Percentiles rank a stretch among this genome's conserved stretches.
Evolutionary conservation across 2,329 filamentous ascomycete species (phyloP).

Genomic region (Penicillium sp.): DNA sequence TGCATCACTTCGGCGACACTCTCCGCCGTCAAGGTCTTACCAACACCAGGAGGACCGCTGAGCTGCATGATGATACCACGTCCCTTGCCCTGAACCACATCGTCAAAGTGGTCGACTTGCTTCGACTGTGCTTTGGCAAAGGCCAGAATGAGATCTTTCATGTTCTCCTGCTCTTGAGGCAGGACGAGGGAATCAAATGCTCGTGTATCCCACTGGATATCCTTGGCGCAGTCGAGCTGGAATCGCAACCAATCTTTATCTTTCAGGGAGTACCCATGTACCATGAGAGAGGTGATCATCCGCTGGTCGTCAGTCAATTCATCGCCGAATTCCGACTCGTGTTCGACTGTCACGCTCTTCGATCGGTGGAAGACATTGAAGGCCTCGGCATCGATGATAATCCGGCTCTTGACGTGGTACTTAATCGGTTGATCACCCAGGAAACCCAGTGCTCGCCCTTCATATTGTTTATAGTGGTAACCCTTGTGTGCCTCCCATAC

Average conservation of each 20-base stretch:
- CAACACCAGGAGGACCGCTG: conserved; percentile 48
- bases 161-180: conserved; percentile 35
- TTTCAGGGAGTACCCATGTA: conserved; percentile 47
- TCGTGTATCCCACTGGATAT: conserved; percentile 42
- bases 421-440: conserved; percentile 23
- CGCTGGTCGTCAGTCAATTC: conserved; percentile 40
- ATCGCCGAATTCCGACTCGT: conserved; percentile 3
- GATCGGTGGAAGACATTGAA: conserved; percentile 46
- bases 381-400: conserved; percentile 50
- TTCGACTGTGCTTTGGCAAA: conserved; percentile 43
- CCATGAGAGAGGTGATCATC: conserved; percentile 38
- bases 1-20: conserved; percentile 48
- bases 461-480: conserved; percentile 48
- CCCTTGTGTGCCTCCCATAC: conserved; percentile 46
- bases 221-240: conserved; percentile 35
- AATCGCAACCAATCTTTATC: conserved; percentile 38
- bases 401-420: conserved; percentile 41
- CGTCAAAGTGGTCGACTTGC: conserved; percentile 41
- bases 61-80: conserved; percentile 49
- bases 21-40: conserved; percentile 51
- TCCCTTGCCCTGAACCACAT: conserved; percentile 50
- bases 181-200: conserved; percentile 48
- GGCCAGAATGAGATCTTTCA: conserved; percentile 45
- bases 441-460: conserved; percentile 39
- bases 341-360: conserved; percentile 23